Evolutionary conservation across 164 flowering plant genomes (phyloP).

Genomic region (Saururus chinensis): DNA sequence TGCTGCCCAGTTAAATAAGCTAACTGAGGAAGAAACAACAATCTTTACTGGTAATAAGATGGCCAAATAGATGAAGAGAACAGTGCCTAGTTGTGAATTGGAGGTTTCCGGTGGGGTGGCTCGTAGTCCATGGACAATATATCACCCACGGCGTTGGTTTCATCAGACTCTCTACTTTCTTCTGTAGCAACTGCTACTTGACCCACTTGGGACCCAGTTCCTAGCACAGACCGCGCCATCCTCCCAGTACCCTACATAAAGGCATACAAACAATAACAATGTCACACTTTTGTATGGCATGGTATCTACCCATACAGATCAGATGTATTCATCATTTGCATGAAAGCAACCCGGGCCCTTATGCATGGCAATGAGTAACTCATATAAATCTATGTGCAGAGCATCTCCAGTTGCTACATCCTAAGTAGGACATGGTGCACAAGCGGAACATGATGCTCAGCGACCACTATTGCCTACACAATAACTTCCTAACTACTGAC

Average conservation of each 20-base stretch:
- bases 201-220: conserved; percentile 9
- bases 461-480: conserved; percentile 6
- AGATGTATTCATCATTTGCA: not conserved
- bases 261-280: conserved; percentile 8
- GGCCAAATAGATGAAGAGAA: not conserved
- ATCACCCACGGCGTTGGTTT: conserved; percentile 16
- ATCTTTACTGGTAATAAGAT: too few relatives aligned
- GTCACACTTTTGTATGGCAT: conserved; percentile 4
- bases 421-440: conserved; percentile 14
- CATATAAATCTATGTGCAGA: conserved; percentile 11
- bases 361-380: not conserved
- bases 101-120: conserved; percentile 9
- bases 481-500: conserved; percentile 6
- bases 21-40: not conserved
- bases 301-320: not conserved
- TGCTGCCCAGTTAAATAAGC: not conserved
- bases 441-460: too few relatives aligned
- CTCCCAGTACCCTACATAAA: conserved; percentile 19
- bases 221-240: conserved; percentile 10
- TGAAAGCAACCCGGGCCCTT: not conserved
- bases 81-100: conserved; percentile 3
- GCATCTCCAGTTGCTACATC: conserved; percentile 14
- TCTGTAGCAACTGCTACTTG: conserved; percentile 7
- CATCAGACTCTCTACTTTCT: conserved; percentile 22
- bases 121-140: conserved; percentile 8